Percentiles rank a stretch among this genome's conserved stretches.
phyloP scores from a whole-genome alignment of 1,139 yeast genomes.

The Taphrina wiesneri region DNA sequence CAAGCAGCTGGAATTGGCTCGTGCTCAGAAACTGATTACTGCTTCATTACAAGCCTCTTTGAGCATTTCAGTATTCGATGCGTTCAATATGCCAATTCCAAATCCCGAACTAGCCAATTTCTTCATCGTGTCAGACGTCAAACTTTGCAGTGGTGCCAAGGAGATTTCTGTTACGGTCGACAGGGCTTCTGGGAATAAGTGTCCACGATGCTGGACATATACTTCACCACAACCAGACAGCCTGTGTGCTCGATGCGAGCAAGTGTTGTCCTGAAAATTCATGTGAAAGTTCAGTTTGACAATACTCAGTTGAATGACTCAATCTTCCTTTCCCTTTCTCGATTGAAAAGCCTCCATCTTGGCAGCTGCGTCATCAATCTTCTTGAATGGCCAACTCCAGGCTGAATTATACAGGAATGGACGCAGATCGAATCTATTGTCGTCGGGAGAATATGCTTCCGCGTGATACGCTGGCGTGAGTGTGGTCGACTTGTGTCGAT shows the following conservation, averaged over 20 bases:
- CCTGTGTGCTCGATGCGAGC: conserved; percentile 70
- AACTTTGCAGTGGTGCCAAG: conserved; percentile 44
- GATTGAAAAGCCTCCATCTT: conserved; percentile 20
- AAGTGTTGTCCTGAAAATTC: conserved; percentile 43
- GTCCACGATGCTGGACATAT: conserved; percentile 94
- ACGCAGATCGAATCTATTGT: conserved; percentile 88
- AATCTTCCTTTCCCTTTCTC: neutral
- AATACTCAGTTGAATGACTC: too few species aligned
- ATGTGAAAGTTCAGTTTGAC: too few species aligned
- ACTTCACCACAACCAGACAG: conserved; percentile 55
- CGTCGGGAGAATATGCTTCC: conserved; percentile 97
- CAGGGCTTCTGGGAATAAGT: conserved; percentile 53
- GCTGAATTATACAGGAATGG: conserved; percentile 92
- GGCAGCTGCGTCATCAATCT: conserved; percentile 59
- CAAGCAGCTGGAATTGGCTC: conserved; percentile 53
- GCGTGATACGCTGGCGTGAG: conserved; percentile 97
- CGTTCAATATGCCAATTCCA: neutral
- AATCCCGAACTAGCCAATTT: conserved; percentile 52
- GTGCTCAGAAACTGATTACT: conserved; percentile 55
- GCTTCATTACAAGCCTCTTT: conserved; percentile 66
- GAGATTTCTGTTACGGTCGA: conserved; percentile 40
- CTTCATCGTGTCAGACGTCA: conserved; percentile 64
- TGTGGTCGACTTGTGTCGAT: conserved; percentile 95
- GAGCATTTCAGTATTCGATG: neutral
- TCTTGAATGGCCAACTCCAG: conserved; percentile 84